Evolutionary conservation across 2,329 filamentous ascomycete species (phyloP), one percentile per base, ranked within the genome.

Genomic region (Penicillium sp.): DNA sequence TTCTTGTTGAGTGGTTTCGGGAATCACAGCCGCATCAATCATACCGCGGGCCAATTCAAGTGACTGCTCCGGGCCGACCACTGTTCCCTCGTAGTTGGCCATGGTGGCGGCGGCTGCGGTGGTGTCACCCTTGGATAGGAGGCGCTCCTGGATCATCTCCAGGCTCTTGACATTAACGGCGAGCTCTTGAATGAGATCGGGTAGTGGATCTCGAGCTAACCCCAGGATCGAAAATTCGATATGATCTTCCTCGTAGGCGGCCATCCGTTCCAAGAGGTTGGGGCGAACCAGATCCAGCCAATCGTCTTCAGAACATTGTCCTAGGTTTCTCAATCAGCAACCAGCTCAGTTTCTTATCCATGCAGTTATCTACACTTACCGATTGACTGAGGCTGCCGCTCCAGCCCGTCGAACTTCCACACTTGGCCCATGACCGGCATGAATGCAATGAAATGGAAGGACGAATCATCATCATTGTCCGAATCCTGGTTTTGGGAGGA

Each of bases 401-500:
- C 87, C 22, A 97, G 80, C 4, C 94, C 94, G 74, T 98, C 94
- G 5, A 98, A 86, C 73, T 93, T 91, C 92, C 92, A 97, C 14
- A 96, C 84, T 57, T 86, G 81, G 2, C 86, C 88, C n/a, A 84
- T 82, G 14, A 87, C 84, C 2, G 91, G 91, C 34, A 97, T 87
- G 71, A 94, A 96, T 6, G 92, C 93, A 63, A 96, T 89, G 74
- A 95, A 98, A 72, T 98, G 94, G 71, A 89, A 95, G 0, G 86
- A 88, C 12, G 84, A 83, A n/a, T 90, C 85, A 6, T 83, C 78
- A 4, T 76, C 78, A 4, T 76, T 73, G n/a, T 76, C 38, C 5
- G 14, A 74, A 12, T 76, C 78, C 50, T 80, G 80, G 37, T 75
- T 76, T 37, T 78, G 76, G 25, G 61, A 60, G 14, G 71, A 69